Conservation (phyloP, 2,329 filamentous ascomycete genomes). For the Penicillium sp. region DNA sequence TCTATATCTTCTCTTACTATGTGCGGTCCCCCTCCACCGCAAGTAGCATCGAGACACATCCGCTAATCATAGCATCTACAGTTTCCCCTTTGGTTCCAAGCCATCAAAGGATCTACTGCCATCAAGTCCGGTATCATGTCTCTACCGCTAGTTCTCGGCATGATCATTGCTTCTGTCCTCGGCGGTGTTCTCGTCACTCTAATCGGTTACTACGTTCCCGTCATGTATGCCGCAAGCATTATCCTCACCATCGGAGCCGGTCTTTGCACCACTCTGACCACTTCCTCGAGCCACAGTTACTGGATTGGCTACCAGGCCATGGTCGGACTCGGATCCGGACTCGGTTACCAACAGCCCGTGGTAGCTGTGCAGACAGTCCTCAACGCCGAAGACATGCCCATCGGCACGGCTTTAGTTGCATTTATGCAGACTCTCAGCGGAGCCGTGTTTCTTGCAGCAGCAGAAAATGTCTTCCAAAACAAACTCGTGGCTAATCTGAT, state of each 20-base stretch:
- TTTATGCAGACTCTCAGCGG: slow-evolving; percentile 18
- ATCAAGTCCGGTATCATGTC: slow-evolving; percentile 44
- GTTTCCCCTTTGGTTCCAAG: slow-evolving; percentile 47
- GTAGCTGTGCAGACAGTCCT: slow-evolving; percentile 18
- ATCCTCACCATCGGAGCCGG: slow-evolving; percentile 17
- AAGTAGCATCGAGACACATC: no score
- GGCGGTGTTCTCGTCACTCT: slow-evolving; percentile 30
- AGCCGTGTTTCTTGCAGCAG: slow-evolving; percentile 16
- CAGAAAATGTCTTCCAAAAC: slow-evolving; percentile 16
- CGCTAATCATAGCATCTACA: no score
- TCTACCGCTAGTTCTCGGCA: slow-evolving; percentile 36
- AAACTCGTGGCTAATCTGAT: slow-evolving; percentile 6
- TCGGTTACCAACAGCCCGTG: slow-evolving; percentile 16
- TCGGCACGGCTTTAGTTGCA: slow-evolving; percentile 18
- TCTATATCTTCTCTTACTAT: no score
- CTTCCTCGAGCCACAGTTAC: slow-evolving; percentile 12
- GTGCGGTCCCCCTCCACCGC: no score
- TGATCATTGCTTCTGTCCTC: slow-evolving; percentile 33
- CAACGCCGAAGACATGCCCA: slow-evolving; percentile 11
- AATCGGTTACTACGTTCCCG: slow-evolving; percentile 40
- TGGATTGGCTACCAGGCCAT: slow-evolving; percentile 22
- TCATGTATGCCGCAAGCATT: slow-evolving; percentile 27
- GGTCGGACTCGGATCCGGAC: slow-evolving; percentile 17
- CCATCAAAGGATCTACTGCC: slow-evolving; percentile 40
- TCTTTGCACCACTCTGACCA: slow-evolving; percentile 15